A percentile compares a stretch with the other conserved stretches of the same genome.
Evolutionary conservation across 257 asterid species (phyloP).

Genomic region (Orobanche coerulescens): DNA sequence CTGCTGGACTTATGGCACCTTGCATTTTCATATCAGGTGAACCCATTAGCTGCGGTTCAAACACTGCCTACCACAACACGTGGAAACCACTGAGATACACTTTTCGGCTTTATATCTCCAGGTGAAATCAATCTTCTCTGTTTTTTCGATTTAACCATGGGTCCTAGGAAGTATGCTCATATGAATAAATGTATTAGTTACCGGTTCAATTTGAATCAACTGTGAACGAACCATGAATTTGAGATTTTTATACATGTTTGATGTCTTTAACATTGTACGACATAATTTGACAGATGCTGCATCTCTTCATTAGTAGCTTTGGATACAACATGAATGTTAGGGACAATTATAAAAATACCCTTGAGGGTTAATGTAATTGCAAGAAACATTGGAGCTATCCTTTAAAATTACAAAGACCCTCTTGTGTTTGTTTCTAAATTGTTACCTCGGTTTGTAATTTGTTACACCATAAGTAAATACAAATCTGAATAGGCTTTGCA

Average conservation of each 20-base stretch:
- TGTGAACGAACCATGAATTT: no score
- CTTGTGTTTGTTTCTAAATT: no score
- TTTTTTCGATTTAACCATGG: background rate
- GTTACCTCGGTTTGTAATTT: no score
- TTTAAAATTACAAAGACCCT: no score
- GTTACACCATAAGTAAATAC: no score
- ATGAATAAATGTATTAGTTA: background rate
- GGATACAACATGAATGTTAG: no score
- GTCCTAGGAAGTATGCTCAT: background rate
- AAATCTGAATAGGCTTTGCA: no score
- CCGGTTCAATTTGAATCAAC: no score
- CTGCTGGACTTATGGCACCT: constrained; percentile 78
- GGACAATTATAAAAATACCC: no score
- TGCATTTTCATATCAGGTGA: constrained; percentile 90
- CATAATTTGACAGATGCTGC: background rate
- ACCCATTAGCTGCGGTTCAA: constrained; percentile 92
- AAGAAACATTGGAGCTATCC: no score
- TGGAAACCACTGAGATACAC: constrained; percentile 36
- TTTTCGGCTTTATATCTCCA: background rate
- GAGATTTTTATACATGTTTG: background rate
- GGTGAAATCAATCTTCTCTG: background rate
- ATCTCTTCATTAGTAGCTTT: background rate
- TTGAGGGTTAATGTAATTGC: no score
- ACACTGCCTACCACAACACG: constrained; percentile 44
- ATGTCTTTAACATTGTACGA: background rate